Percentiles rank a stretch among this genome's conserved stretches.
Evolutionary conservation across 495 filamentous ascomycete species (phyloP).

Genomic region (Chaetomium tenue): DNA sequence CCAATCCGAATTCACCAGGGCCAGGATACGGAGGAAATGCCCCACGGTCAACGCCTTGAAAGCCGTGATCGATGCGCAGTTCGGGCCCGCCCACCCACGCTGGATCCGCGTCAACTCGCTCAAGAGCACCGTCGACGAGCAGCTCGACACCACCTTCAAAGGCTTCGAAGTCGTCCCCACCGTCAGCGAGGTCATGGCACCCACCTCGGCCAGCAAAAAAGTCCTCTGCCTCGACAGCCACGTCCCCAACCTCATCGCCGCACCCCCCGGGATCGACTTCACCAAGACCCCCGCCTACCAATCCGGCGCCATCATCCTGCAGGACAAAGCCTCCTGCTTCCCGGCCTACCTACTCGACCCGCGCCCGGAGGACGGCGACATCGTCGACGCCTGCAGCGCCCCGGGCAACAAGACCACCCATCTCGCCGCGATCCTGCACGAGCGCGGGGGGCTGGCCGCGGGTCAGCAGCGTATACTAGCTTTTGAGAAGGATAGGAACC

Average conservation of each 20-base stretch:
- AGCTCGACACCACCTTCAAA: slow-evolving; percentile 66
- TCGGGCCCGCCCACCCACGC: slow-evolving; percentile 57
- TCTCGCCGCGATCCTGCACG: slow-evolving; percentile 66
- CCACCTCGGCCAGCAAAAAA: slow-evolving; percentile 21
- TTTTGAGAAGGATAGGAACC: slow-evolving; percentile 64
- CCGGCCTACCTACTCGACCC: slow-evolving; percentile 80
- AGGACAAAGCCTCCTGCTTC: slow-evolving; percentile 97
- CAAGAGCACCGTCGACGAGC: slow-evolving; percentile 63
- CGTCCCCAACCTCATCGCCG: slow-evolving; percentile 78
- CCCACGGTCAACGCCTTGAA: slow-evolving; percentile 62
- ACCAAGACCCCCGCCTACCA: slow-evolving; percentile 68
- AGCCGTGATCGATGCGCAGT: slow-evolving; percentile 50
- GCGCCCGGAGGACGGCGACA: slow-evolving; percentile 57
- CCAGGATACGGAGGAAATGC: slow-evolving; percentile 68
- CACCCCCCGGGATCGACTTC: slow-evolving; percentile 66
- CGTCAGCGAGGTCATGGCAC: slow-evolving; percentile 46
- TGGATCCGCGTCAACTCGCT: slow-evolving; percentile 89
- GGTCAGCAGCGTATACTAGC: slow-evolving; percentile 51
- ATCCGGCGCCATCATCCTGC: slow-evolving; percentile 75
- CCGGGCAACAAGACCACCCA: slow-evolving; percentile 98
- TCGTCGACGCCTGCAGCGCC: slow-evolving; percentile 88
- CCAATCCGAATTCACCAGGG: slow-evolving; percentile 74
- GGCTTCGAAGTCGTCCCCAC: slow-evolving; percentile 51
- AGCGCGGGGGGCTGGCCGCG: slow-evolving; percentile 12
- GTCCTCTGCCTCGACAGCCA: slow-evolving; percentile 64